Conservation (phyloP, 2,329 filamentous ascomycete genomes). For the Daldinia sp. region DNA sequence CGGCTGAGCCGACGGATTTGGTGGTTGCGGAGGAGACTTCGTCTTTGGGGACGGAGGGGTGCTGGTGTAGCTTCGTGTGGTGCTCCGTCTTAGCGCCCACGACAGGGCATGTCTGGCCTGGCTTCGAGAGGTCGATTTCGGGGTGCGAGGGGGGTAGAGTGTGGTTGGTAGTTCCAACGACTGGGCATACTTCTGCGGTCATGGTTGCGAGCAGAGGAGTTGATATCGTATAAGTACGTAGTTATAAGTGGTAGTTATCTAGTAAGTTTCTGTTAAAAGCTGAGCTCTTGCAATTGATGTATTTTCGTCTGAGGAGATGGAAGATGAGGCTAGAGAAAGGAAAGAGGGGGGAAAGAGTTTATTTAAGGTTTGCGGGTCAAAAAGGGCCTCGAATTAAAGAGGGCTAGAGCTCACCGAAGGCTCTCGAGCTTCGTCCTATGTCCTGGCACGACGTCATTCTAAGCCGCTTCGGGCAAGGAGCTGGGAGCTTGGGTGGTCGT, state of each 20-base stretch:
- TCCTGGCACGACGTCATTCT: slow-evolving; percentile 32
- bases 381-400: slow-evolving; percentile 5
- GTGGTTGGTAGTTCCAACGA: slow-evolving; percentile 58
- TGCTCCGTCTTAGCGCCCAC: slow-evolving; percentile 59
- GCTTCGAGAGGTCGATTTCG: slow-evolving; percentile 56
- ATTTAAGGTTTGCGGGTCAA: slow-evolving; percentile 36
- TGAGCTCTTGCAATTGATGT: not conserved
- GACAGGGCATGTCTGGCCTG: slow-evolving; percentile 57
- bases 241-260: no score
- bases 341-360: slow-evolving; percentile 20
- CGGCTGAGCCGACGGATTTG: slow-evolving; percentile 45
- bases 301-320: not conserved
- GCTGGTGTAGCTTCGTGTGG: slow-evolving; percentile 56
- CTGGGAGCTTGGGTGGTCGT: slow-evolving; percentile 25
- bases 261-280: slow-evolving; percentile 4
- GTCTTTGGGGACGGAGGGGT: slow-evolving; percentile 53
- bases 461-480: slow-evolving; percentile 32
- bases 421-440: slow-evolving; percentile 3
- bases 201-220: slow-evolving; percentile 41
- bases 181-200: slow-evolving; percentile 54
- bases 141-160: slow-evolving; percentile 57
- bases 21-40: slow-evolving; percentile 45
- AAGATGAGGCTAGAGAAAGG: not conserved
- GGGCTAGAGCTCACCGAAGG: slow-evolving; percentile 7
- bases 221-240: not conserved